Base-by-base conservation (phyloP, 345 rosid species). In the Ceriops zippeliana region DNA sequence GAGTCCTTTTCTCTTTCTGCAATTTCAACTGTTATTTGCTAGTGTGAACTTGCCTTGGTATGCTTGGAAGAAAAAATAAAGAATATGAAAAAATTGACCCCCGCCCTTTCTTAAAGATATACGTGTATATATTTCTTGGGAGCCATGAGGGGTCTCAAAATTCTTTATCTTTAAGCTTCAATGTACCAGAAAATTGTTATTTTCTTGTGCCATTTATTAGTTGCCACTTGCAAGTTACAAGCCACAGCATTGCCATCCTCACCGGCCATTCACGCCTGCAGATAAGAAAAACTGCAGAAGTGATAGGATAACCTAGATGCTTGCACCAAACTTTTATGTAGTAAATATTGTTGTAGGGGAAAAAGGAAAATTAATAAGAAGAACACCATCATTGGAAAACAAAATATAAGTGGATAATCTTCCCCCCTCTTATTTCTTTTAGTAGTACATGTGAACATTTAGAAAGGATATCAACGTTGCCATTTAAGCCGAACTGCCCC, bases 41-140 rank as follows among this genome's bases (percentile, higher is more conserved):
- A 66, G 58, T 79, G 78, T 74, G 83, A 82, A 74, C 69, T 59
- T 66, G 78, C 31, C 61, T 63, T 71, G 53, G 67, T 61, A 73
- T 71, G 69, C 66, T 58, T 24, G 1, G 57, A 76, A 73, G 71
- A 47, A 66, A 69, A 79, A 81, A 79, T 76, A 63, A 63, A 72
- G 79, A 82, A 82, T 74, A 74, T 65, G 62, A 59, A 62, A 56
- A 61, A 57, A 30, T 7, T 58, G 59, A 62, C 28, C n/a, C 28
- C 27, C 62, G 19, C 22, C 22, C 1, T 30, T 37, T 42, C 46
- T 11, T 0, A 21, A 21, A 35, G 6, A 9, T 2, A 30, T 31
- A 31, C 4, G 6, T 34, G 20, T 5, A 31, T 16, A 2, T 16
- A 1, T 31, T 49, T 54, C 34, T 16, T 4, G 42, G 46, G 1